These are phyloP conservation scores for Oidiodendron maius DNA, from an alignment of 495 filamentous ascomycete genomes.

Conservation along the genomic window DNA sequence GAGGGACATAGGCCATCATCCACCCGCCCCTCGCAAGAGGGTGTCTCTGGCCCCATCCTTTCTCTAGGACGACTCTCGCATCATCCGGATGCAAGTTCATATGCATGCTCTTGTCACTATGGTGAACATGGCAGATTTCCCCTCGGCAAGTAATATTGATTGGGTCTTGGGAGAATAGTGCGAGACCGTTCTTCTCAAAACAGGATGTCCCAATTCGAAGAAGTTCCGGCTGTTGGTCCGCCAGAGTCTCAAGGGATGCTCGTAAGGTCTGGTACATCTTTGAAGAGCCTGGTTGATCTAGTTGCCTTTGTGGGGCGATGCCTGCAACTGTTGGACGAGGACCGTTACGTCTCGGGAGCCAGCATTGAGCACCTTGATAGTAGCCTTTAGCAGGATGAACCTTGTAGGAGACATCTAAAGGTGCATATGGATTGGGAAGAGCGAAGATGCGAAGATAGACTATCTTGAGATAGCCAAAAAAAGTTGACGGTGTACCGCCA, in stretches of 20 bases:
- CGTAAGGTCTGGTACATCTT: slow-evolving; percentile 47
- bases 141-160: slow-evolving; percentile 62
- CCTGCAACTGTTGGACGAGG: slow-evolving; percentile 60
- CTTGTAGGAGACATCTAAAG: slow-evolving; percentile 14
- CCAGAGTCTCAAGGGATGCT: slow-evolving; percentile 43
- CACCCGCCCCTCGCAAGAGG: slow-evolving; percentile 60
- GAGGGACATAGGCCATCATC: slow-evolving; percentile 23
- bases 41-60: slow-evolving; percentile 88
- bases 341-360: slow-evolving; percentile 53
- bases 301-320: slow-evolving; percentile 76
- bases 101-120: slow-evolving; percentile 69
- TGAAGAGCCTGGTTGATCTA: slow-evolving; percentile 52
- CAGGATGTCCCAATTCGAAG: slow-evolving; percentile 61
- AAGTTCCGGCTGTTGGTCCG: slow-evolving; percentile 35
- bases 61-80: slow-evolving; percentile 66
- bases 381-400: slow-evolving; percentile 39
- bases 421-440: slow-evolving; percentile 49
- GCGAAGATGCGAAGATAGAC: slow-evolving; percentile 53
- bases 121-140: slow-evolving; percentile 79
- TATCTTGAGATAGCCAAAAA: slow-evolving; percentile 66
- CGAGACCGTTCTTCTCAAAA: slow-evolving; percentile 75
- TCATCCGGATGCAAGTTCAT: slow-evolving; percentile 73
- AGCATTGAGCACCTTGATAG: slow-evolving; percentile 25
- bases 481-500: slow-evolving; percentile 72
- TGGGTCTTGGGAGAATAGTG: slow-evolving; percentile 56